These are phyloP conservation scores for Trichaptum fuscoviolaceum DNA, from an alignment of 768 basidiomycete genomes.

Conservation along the genomic window DNA sequence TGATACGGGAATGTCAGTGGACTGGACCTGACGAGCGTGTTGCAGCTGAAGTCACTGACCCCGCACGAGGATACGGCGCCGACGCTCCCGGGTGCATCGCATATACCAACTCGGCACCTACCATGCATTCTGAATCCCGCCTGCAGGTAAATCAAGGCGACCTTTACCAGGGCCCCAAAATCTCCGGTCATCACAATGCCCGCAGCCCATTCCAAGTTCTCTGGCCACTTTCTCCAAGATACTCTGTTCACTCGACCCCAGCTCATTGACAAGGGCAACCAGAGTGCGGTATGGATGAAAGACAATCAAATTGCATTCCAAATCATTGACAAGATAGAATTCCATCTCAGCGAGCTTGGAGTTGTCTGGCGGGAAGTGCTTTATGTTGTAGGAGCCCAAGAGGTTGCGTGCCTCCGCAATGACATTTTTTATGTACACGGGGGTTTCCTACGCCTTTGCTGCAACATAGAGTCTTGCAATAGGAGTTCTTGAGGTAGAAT, in stretches of 20 bases:
- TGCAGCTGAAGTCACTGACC: no score
- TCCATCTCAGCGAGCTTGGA: constrained; percentile 97
- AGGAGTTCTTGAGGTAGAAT: constrained; percentile 95
- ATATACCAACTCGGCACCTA: constrained; percentile 28
- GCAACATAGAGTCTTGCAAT: constrained; percentile 96
- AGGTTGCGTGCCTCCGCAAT: constrained; percentile 75
- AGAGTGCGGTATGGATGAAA: constrained; percentile 96
- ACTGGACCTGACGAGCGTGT: no score
- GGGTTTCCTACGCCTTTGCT: constrained; percentile 95
- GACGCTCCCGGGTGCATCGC: no score
- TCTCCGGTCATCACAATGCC: constrained; percentile 50
- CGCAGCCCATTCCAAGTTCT: constrained; percentile 42
- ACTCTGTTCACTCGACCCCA: constrained; percentile 30
- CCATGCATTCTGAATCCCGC: constrained; percentile 90
- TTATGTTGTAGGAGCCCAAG: constrained; percentile 71
- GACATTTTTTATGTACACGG: constrained; percentile 90
- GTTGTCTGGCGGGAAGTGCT: constrained; percentile 82
- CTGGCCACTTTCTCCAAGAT: constrained; percentile 49
- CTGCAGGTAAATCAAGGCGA: constrained; percentile 67
- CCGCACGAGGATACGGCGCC: no score
- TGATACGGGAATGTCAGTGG: no score
- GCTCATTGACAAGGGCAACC: constrained; percentile 64
- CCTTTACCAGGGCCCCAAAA: constrained; percentile 83
- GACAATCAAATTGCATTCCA: constrained; percentile 89
- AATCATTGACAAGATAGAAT: constrained; percentile 94